Conservation (phyloP, 2,329 filamentous ascomycete genomes). For the Aspergillus terreus region DNA sequence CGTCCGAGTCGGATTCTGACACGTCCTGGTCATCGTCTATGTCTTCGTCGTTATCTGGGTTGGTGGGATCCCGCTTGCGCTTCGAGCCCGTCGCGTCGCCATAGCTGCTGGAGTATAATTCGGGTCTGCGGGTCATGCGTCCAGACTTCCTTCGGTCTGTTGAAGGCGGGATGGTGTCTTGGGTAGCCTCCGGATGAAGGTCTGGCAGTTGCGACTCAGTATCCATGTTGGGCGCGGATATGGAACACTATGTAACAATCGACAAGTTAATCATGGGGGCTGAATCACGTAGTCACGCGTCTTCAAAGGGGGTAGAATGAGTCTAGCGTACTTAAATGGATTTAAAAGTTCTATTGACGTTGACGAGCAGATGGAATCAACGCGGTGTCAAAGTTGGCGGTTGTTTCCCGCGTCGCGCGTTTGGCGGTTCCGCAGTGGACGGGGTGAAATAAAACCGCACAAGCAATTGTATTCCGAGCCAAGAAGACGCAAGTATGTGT, state of each 20-base stretch:
- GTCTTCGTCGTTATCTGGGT: conserved; percentile 35
- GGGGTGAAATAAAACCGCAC: background rate
- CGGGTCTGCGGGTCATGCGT: conserved; percentile 40
- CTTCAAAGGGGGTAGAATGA: background rate
- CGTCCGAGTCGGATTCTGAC: conserved; percentile 38
- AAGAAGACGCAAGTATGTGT: background rate
- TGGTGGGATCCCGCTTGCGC: conserved; percentile 47
- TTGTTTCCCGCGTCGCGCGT: background rate
- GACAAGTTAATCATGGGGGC: background rate
- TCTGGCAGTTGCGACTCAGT: conserved; percentile 20
- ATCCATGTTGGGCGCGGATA: conserved; percentile 15
- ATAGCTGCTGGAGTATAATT: conserved; percentile 39
- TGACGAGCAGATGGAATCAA: background rate
- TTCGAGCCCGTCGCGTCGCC: conserved; percentile 39
- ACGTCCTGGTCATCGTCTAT: conserved; percentile 27
- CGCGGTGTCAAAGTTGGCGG: background rate
- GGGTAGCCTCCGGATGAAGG: conserved; percentile 15
- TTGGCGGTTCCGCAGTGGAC: background rate
- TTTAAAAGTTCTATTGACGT: conserved; percentile 5
- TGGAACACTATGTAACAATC: conserved; percentile 3
- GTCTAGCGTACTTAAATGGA: conserved; percentile 13
- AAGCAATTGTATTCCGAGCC: background rate
- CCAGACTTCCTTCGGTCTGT: conserved; percentile 43
- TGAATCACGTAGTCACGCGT: background rate
- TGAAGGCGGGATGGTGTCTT: conserved; percentile 19